Base-by-base conservation (phyloP, 805 yeast species). In the Candida glaebosa region DNA sequence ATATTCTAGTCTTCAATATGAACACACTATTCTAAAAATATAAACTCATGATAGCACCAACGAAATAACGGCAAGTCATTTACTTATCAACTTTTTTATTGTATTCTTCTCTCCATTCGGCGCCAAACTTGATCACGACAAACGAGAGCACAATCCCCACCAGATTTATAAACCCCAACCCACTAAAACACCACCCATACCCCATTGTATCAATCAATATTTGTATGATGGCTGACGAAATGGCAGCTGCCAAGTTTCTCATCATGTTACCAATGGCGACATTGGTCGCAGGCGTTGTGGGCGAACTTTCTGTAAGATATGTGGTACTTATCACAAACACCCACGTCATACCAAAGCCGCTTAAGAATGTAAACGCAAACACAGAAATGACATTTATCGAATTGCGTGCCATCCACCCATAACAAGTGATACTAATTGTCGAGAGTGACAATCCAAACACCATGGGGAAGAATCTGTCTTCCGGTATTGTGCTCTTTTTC, bases 271-370 rank as follows among this genome's bases (percentile, higher is more conserved):
- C 78, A 35, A 78, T 54, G 1, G 83, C 80, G 18, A 78, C 78
- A 39, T 71, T 65, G 0, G 78, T 67, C 1, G 82, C 78, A 1
- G 81, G 75, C 47, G 73, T 76, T 2, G 66, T 69, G 3, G 71
- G 61, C 9, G 75, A 61, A 30, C 76, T 62, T 45, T 78, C 82
- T 1, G 80, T 70, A 37, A 77, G 52, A 51, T 77, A 78, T 0
- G 82, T 74, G 44, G 78, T 76, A 3, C 73, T 73, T 0, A 76
- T 69, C 16, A 75, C 73, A 44, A 76, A 74, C 22, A 75, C 73
- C 75, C 80, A 77, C 0, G 81, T 73, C 65, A 76, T 66, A 1
- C 82, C 81, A 49, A 75, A 73, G 0, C 80, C 79, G 22, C 63
- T 60, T 4, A 76, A 50, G 44, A 73, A 75, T 0, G 74, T 56